Conservation (phyloP, 2,329 filamentous ascomycete genomes). For the Malbranchea zuffiana region DNA sequence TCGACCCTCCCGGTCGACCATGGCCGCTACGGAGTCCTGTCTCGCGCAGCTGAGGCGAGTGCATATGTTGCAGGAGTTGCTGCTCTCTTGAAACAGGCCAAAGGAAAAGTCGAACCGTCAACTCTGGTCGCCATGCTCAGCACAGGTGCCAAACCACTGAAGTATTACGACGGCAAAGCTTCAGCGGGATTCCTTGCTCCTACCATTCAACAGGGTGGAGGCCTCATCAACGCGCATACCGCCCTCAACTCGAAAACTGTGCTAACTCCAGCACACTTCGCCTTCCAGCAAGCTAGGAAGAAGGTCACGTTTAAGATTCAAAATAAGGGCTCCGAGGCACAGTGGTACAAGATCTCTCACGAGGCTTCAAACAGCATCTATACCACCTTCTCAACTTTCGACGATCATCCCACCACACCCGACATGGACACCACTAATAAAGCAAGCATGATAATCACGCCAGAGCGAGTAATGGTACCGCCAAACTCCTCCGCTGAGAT, state of each 20-base stretch:
- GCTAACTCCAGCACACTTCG: slow-evolving; percentile 1
- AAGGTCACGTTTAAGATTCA: slow-evolving; percentile 1
- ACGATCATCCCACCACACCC: slow-evolving; percentile 3
- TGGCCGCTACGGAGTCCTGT: slow-evolving; percentile 8
- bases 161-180: slow-evolving; percentile 4
- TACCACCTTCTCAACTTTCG: slow-evolving; percentile 4
- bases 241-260: slow-evolving; percentile 3
- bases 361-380: slow-evolving; percentile 3
- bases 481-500: background rate
- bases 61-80: slow-evolving; percentile 10
- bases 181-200: slow-evolving; percentile 5
- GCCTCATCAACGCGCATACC: slow-evolving; percentile 8
- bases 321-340: slow-evolving; percentile 1
- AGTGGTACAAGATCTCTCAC: slow-evolving; percentile 7
- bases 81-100: slow-evolving; percentile 8
- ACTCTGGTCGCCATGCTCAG: background rate
- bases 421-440: background rate
- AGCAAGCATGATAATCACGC: background rate
- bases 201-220: slow-evolving; percentile 9
- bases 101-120: slow-evolving; percentile 1
- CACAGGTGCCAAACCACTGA: slow-evolving; percentile 4
- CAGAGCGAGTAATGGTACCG: background rate
- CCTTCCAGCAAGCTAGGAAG: background rate
- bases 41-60: slow-evolving; percentile 3
- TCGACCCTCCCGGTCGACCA: slow-evolving; percentile 5